Conservation (phyloP, 2,329 filamentous ascomycete species). For the Aaosphaeria arxii region DNA sequence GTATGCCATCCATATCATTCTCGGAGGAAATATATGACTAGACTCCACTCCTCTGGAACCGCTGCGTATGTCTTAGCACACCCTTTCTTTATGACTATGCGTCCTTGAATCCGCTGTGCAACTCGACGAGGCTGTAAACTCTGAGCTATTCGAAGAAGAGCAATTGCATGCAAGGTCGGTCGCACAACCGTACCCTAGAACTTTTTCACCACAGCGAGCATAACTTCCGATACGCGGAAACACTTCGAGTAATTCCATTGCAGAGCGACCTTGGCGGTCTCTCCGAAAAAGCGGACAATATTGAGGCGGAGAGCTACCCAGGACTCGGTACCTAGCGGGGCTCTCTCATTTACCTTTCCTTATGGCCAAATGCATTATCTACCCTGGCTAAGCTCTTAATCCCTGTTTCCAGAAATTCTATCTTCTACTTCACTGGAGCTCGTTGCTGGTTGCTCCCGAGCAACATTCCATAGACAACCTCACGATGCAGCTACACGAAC, state of each 20-base stretch:
- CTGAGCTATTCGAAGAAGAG: background rate
- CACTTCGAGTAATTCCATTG: too few species aligned
- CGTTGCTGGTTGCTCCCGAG: too few species aligned
- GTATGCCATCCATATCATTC: too few species aligned
- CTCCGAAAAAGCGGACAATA: background rate
- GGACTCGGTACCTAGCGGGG: background rate
- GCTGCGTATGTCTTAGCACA: background rate
- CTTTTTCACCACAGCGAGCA: background rate
- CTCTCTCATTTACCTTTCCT: background rate
- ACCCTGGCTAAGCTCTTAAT: slow-evolving; percentile 3
- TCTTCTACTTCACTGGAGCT: too few species aligned
- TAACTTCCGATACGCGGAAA: background rate
- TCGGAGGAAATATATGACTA: too few species aligned
- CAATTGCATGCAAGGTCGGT: background rate
- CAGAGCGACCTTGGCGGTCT: background rate
- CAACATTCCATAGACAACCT: background rate
- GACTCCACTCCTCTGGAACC: too few species aligned
- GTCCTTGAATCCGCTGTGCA: background rate
- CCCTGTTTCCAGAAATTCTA: background rate
- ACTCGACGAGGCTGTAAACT: background rate
- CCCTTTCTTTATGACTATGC: background rate
- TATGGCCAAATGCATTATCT: background rate
- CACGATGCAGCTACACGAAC: background rate
- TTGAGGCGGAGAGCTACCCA: background rate
- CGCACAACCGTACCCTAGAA: background rate